Percentiles rank a stretch among this genome's conserved stretches.
phyloP scores from a whole-genome alignment of 2,329 filamentous ascomycete species.

The Corniculantispora saksenae region DNA sequence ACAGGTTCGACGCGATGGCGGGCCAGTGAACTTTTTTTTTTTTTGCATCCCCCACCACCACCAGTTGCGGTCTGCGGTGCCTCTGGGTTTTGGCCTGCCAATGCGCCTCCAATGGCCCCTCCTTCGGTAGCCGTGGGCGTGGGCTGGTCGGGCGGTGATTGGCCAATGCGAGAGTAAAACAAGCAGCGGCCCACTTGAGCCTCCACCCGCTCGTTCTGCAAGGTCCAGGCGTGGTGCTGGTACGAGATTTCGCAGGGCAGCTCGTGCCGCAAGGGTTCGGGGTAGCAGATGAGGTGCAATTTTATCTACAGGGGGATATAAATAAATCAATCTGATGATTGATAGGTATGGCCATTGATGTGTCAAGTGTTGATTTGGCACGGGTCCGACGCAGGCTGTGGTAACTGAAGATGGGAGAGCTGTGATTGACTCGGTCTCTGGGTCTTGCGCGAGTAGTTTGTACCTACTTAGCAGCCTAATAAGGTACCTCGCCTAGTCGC shows the following conservation, averaged over 20 bases:
- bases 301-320: not conserved
- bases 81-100: conserved; percentile 6
- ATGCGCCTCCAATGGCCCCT: not conserved
- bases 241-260: not conserved
- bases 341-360: not conserved
- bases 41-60: conserved; percentile 23
- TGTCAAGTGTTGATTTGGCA: too few relatives aligned
- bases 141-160: conserved; percentile 14
- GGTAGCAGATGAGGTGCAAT: not conserved
- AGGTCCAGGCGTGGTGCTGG: not conserved
- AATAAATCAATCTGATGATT: not conserved
- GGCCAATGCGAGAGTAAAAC: conserved; percentile 18
- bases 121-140: conserved; percentile 8
- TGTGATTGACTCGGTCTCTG: not conserved
- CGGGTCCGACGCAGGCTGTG: not conserved
- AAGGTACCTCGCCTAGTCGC: too few relatives aligned
- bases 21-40: conserved; percentile 29
- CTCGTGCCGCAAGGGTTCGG: not conserved
- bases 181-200: not conserved
- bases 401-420: not conserved
- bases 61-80: conserved; percentile 19
- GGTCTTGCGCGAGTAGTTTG: not conserved
- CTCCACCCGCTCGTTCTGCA: not conserved
- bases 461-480: not conserved
- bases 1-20: conserved; percentile 20